A percentile compares a stretch with the other conserved stretches of the same genome.
These are phyloP conservation scores for Larix sibirica DNA, from an alignment of 83 land plant genomes.

Conservation along the genomic window DNA sequence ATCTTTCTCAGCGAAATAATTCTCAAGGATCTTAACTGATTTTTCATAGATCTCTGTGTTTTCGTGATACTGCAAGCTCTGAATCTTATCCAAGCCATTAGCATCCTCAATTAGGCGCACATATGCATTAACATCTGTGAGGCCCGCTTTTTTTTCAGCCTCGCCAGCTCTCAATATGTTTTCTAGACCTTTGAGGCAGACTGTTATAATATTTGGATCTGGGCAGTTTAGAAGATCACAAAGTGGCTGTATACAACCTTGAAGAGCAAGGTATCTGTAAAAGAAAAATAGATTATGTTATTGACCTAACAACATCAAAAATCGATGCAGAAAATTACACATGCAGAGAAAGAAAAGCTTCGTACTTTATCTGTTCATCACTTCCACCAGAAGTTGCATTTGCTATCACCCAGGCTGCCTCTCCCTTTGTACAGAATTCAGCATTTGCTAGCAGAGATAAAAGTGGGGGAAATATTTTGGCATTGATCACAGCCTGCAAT, in stretches of 20 bases:
- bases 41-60: constrained; percentile 70
- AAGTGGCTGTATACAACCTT: constrained; percentile 36
- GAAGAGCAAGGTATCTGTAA: constrained; percentile 26
- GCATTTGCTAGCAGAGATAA: constrained; percentile 39
- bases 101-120: constrained; percentile 62
- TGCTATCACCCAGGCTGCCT: constrained; percentile 71
- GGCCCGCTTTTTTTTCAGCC: constrained; percentile 29
- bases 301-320: neutral
- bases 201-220: constrained; percentile 25
- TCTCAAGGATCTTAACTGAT: constrained; percentile 61
- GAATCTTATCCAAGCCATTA: constrained; percentile 72
- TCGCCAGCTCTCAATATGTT: constrained; percentile 42
- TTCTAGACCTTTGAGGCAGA: constrained; percentile 37
- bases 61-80: constrained; percentile 63
- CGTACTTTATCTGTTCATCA: constrained; percentile 67
- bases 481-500: constrained; percentile 27
- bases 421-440: constrained; percentile 64
- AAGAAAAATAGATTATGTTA: constrained; percentile 10
- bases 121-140: constrained; percentile 36
- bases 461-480: constrained; percentile 54
- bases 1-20: constrained; percentile 58
- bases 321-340: neutral
- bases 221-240: constrained; percentile 37
- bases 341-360: neutral
- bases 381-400: constrained; percentile 83